Percentiles rank a stretch among this genome's conserved stretches.
Evolutionary conservation across 2,329 filamentous ascomycete genomes (phyloP).

Genomic region (Nigrograna mackinnonii): DNA sequence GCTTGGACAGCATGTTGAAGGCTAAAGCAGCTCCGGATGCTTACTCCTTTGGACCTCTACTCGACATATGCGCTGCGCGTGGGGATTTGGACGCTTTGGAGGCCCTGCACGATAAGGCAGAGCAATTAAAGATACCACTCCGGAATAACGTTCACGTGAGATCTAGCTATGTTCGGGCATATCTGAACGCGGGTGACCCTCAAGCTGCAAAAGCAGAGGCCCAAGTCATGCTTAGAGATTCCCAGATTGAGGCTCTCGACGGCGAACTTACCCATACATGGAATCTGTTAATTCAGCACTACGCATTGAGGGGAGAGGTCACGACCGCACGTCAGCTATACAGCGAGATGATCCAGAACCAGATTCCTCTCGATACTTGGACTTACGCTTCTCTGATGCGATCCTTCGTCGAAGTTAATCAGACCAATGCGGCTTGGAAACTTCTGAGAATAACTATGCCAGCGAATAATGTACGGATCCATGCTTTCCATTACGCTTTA

Average conservation of each 20-base stretch:
- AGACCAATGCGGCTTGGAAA: conserved; percentile 59
- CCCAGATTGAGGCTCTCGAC: conserved; percentile 39
- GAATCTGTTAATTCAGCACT: conserved; percentile 75
- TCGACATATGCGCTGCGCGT: conserved; percentile 69
- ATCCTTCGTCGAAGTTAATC: conserved; percentile 54
- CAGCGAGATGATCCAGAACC: conserved; percentile 56
- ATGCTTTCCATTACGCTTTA: conserved; percentile 57
- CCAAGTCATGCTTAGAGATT: conserved; percentile 59
- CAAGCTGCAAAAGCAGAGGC: conserved; percentile 54
- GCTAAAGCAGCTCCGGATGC: conserved; percentile 58
- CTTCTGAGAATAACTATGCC: conserved; percentile 57
- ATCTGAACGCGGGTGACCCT: conserved; percentile 50
- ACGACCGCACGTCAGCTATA: conserved; percentile 58
- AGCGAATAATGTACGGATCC: conserved; percentile 46
- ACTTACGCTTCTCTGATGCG: conserved; percentile 68
- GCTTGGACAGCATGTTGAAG: conserved; percentile 65
- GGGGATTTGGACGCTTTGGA: conserved; percentile 75
- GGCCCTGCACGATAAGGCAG: conserved; percentile 66
- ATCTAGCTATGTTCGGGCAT: conserved; percentile 64
- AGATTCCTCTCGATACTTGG: conserved; percentile 56
- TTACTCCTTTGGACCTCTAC: conserved; percentile 72
- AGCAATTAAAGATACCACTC: conserved; percentile 41
- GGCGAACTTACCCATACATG: conserved; percentile 68
- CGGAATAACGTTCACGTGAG: conserved; percentile 24
- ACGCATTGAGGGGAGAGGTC: conserved; percentile 67